Percentiles rank a stretch among this genome's conserved stretches.
These are phyloP conservation scores for Leishmania major DNA, from an alignment of 208 protist species.

Conservation along the genomic window DNA sequence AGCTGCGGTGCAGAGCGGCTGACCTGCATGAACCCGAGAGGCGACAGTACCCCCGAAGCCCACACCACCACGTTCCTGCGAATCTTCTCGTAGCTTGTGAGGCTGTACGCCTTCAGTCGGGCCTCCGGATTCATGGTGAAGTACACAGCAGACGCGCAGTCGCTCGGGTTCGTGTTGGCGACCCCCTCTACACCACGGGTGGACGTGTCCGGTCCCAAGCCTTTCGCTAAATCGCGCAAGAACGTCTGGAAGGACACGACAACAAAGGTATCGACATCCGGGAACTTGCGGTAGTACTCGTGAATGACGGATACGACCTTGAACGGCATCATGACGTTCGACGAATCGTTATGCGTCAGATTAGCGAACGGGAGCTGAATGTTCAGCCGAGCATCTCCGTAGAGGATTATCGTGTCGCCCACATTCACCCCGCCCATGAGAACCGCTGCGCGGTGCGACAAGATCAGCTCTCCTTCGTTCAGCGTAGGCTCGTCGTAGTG, in stretches of 20 bases:
- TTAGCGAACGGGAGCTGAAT: slow-evolving; percentile 20
- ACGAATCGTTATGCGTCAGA: neutral
- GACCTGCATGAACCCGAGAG: slow-evolving; percentile 78
- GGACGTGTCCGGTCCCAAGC: slow-evolving; percentile 25
- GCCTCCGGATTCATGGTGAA: slow-evolving; percentile 51
- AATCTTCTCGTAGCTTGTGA: slow-evolving; percentile 57
- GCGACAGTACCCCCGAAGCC: slow-evolving; percentile 43
- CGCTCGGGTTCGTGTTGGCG: slow-evolving; percentile 18
- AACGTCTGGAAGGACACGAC: slow-evolving; percentile 38
- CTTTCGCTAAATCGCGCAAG: slow-evolving; percentile 26
- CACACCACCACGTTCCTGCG: slow-evolving; percentile 49
- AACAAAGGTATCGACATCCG: slow-evolving; percentile 16
- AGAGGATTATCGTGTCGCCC: slow-evolving; percentile 41
- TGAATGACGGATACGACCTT: slow-evolving; percentile 32
- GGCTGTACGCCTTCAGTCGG: slow-evolving; percentile 40
- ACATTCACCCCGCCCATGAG: slow-evolving; percentile 24
- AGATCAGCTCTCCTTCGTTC: slow-evolving; percentile 12
- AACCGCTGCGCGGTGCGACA: slow-evolving; percentile 20
- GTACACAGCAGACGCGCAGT: slow-evolving; percentile 44
- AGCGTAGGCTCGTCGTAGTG: slow-evolving; percentile 14
- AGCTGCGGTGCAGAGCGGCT: slow-evolving; percentile 50
- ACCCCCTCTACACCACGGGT: slow-evolving; percentile 11
- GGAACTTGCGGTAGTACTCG: slow-evolving; percentile 34
- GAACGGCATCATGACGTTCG: slow-evolving; percentile 31
- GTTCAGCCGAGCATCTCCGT: slow-evolving; percentile 9